Evolutionary conservation across 2,329 filamentous ascomycete genomes (phyloP).

Genomic region (Sporothrix variecibatus): DNA sequence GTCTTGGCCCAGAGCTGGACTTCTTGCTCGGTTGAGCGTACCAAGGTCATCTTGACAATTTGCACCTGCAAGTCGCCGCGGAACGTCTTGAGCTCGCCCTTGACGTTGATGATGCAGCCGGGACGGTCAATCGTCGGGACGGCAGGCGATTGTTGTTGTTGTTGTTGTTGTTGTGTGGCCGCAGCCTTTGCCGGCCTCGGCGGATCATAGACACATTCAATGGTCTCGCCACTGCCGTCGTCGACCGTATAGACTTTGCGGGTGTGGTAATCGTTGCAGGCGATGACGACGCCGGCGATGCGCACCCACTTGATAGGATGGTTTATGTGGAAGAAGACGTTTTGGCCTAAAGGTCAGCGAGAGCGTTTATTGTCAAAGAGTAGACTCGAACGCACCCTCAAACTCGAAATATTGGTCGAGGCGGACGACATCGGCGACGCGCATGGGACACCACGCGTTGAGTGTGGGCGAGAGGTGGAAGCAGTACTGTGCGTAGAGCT

Average conservation of each 20-base stretch:
- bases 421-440: slow-evolving; percentile 50
- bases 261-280: slow-evolving; percentile 53
- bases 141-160: neutral
- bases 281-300: slow-evolving; percentile 69
- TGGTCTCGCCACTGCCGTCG: slow-evolving; percentile 63
- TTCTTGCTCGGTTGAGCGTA: slow-evolving; percentile 58
- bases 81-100: slow-evolving; percentile 53
- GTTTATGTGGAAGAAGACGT: slow-evolving; percentile 68
- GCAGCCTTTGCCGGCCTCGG: slow-evolving; percentile 27
- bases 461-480: slow-evolving; percentile 64
- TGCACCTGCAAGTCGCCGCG: slow-evolving; percentile 50
- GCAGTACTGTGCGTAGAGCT: slow-evolving; percentile 62
- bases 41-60: slow-evolving; percentile 50
- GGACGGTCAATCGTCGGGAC: neutral
- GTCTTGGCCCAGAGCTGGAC: slow-evolving; percentile 61
- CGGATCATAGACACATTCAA: slow-evolving; percentile 48
- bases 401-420: slow-evolving; percentile 54
- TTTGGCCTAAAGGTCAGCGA: slow-evolving; percentile 45
- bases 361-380: neutral
- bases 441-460: slow-evolving; percentile 60
- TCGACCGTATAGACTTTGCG: slow-evolving; percentile 61
- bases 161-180: neutral
- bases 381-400: slow-evolving; percentile 46
- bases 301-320: slow-evolving; percentile 77
- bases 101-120: slow-evolving; percentile 59